Percentiles rank a stretch among this genome's conserved stretches.
Evolutionary conservation across 495 filamentous ascomycete species (phyloP).

Genomic region (Cenococcum geophilum): DNA sequence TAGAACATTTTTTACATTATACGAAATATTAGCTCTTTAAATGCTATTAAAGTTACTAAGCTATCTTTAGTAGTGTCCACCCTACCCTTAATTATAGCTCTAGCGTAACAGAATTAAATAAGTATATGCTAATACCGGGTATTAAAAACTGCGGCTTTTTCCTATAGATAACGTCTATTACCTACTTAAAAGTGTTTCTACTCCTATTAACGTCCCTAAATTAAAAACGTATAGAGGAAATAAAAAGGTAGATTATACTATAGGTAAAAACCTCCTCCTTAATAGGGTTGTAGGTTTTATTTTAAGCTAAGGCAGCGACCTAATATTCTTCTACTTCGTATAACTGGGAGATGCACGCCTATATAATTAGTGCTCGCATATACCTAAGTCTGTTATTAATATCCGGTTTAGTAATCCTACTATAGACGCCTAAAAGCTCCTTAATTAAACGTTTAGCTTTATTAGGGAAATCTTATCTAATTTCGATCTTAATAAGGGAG

Average conservation of each 20-base stretch:
- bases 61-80: too few species aligned
- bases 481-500: background rate
- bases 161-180: background rate
- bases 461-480: background rate
- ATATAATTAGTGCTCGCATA: background rate
- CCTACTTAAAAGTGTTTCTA: background rate
- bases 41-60: too few species aligned
- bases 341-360: background rate
- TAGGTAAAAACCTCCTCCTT: background rate
- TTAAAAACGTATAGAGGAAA: background rate
- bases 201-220: background rate
- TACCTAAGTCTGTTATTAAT: background rate
- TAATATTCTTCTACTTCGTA: background rate
- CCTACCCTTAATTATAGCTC: too few species aligned
- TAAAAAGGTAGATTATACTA: background rate
- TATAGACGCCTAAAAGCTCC: background rate
- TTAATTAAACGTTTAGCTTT: background rate
- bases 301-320: background rate
- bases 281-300: background rate
- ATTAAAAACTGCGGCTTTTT: conserved; percentile 1
- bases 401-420: background rate
- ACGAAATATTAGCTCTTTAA: too few species aligned
- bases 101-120: too few species aligned
- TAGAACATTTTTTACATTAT: too few species aligned
- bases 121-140: background rate